Percentiles rank a stretch among this genome's conserved stretches.
These are phyloP conservation scores for Trichophyton verrucosum DNA, from an alignment of 2,329 filamentous ascomycete genomes.

Conservation along the genomic window DNA sequence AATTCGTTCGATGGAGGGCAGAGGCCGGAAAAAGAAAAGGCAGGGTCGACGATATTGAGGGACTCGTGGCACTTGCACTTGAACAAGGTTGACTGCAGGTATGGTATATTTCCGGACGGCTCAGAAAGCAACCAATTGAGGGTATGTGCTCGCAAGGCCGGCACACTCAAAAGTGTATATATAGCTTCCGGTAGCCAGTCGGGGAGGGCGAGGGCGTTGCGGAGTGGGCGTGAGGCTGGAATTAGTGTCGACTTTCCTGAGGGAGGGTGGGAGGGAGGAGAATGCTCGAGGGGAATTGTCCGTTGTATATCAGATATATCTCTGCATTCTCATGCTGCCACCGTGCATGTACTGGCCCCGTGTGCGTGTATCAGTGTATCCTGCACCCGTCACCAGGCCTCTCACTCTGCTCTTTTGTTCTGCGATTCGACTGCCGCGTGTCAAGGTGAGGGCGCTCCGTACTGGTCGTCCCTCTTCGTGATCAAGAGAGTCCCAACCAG, in stretches of 20 bases:
- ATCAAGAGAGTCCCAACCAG: constrained; percentile 17
- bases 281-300: background rate
- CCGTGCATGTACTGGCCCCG: background rate
- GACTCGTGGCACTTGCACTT: background rate
- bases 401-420: background rate
- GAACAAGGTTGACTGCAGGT: background rate
- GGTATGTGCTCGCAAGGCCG: background rate
- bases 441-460: too few relatives aligned
- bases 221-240: background rate
- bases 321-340: background rate
- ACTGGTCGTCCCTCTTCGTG: too few relatives aligned
- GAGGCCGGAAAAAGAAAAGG: background rate
- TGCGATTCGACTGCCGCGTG: too few relatives aligned
- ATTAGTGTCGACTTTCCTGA: too few relatives aligned
- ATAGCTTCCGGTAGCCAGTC: background rate
- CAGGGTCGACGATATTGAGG: background rate
- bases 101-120: background rate
- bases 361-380: background rate
- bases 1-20: background rate
- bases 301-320: background rate
- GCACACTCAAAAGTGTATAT: background rate
- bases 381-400: background rate
- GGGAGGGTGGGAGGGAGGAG: background rate
- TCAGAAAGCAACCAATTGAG: background rate
- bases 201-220: background rate